Base-by-base conservation (phyloP, 2,329 filamentous ascomycete genomes). In the Colletotrichum lindemuthianum region DNA sequence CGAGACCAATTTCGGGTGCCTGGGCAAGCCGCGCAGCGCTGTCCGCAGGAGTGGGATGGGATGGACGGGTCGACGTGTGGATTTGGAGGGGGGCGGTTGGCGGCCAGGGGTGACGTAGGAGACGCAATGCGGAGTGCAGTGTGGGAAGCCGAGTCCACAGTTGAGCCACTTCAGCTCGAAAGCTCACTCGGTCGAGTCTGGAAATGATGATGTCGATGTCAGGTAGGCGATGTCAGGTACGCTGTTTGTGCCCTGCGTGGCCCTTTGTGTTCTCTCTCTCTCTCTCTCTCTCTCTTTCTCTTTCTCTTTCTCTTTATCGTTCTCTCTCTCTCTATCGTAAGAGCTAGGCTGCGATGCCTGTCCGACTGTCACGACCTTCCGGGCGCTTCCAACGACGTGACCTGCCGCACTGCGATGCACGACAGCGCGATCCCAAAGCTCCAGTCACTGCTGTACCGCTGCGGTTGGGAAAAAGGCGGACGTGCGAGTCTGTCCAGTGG, bases 81-180 rank as follows among this genome's bases (percentile, higher is more conserved):
- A 15, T 15, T 44, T 15, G 15, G 15, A 44, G 15, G 41, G 41
- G 24, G 24, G 24, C 24, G 24, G 24, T 24, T 24, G 24, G 24
- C 24, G 50, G 41, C 47, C 24, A 24, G 53, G 53, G 60, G 63
- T 66, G 63, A 66, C 63, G 63, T 66, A 66, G 53, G 59, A 58
- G 60, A 64, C 44, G 43, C 53, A 52, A 50, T 66, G 63, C 63
- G 49, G 63, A 61, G 51, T 50, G 44, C 24, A 24, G 24, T 24
- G 24, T 24, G 24, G 24, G 24, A 24, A 24, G 24, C 24, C 24
- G 24, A 24, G 24, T 24, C 24, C 24, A 24, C 24, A 24, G 4
- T 4, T 24, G 24, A 24, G 24, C 24, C 24, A 24, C 24, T 24
- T 24, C 24, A 24, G 24, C 24, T 24, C 24, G 24, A 24, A 24